phyloP scores from a whole-genome alignment of 441 rosid species.

The Croton setiger region DNA sequence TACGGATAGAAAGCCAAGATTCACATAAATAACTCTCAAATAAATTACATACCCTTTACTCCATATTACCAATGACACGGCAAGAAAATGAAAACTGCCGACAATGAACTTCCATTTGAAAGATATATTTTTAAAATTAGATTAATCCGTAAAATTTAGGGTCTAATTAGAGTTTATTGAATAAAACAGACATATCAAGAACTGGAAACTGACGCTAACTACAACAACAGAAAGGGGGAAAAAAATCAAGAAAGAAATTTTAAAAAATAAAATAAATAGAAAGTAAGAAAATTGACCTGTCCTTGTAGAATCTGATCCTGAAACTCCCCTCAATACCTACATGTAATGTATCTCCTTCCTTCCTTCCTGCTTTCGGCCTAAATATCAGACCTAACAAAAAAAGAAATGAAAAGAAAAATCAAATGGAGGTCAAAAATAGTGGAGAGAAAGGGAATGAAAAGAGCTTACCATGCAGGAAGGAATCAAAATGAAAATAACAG shows the following conservation, averaged over 20 bases:
- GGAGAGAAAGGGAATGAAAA: neutral
- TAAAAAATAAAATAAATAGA: neutral
- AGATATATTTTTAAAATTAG: neutral
- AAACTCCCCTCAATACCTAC: neutral
- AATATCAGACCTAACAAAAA: neutral
- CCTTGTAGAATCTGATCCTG: neutral
- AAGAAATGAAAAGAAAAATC: neutral
- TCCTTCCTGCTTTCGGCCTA: neutral
- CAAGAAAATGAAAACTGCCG: neutral
- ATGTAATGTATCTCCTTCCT: neutral
- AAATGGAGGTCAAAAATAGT: neutral
- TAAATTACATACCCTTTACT: neutral
- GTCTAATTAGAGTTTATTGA: neutral
- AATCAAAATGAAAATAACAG: neutral
- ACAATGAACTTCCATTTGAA: neutral
- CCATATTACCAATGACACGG: neutral
- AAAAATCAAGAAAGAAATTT: neutral
- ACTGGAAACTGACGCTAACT: neutral
- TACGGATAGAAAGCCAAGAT: neutral
- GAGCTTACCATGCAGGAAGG: conserved; percentile 5
- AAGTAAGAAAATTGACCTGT: neutral
- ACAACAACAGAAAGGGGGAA: neutral
- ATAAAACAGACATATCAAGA: neutral
- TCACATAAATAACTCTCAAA: neutral
- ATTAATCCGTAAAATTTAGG: neutral